Percentiles rank a stretch among this genome's conserved stretches.
Conservation (phyloP, 306 rosid genomes). For the Vigna radiata region DNA sequence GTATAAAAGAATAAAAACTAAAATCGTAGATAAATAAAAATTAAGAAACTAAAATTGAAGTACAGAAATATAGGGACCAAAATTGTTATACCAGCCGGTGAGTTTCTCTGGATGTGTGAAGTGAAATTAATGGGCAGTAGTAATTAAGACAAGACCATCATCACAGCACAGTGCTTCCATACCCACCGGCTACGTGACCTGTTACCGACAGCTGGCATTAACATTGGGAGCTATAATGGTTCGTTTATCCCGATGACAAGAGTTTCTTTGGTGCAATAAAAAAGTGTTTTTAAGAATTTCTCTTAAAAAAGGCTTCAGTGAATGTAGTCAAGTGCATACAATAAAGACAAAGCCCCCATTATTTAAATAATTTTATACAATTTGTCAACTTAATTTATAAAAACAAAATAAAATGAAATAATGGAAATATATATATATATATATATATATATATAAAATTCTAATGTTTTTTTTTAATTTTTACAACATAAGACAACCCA, state of each 20-base stretch:
- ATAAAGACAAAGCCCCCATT: not conserved
- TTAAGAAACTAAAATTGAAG: too few relatives aligned
- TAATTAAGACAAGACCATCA: not conserved
- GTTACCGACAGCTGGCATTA: not conserved
- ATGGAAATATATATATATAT: not conserved
- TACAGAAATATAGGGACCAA: too few relatives aligned
- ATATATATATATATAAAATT: not conserved
- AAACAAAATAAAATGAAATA: not conserved
- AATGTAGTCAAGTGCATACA: too few relatives aligned
- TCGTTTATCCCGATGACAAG: not conserved
- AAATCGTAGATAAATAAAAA: too few relatives aligned
- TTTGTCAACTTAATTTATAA: not conserved
- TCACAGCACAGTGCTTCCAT: not conserved
- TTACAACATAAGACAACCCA: not conserved
- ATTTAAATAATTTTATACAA: not conserved
- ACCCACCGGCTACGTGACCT: too few relatives aligned
- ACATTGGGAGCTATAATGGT: not conserved
- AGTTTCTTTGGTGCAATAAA: too few relatives aligned
- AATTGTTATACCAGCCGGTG: not conserved
- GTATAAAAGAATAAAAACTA: too few relatives aligned
- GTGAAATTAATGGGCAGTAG: not conserved
- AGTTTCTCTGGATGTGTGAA: not conserved
- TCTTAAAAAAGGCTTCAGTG: too few relatives aligned
- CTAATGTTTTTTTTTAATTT: not conserved
- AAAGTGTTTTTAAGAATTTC: too few relatives aligned